Evolutionary conservation across 176 grass and related monocot genomes (phyloP).

Genomic region (Hsuehochloa calcarea): DNA sequence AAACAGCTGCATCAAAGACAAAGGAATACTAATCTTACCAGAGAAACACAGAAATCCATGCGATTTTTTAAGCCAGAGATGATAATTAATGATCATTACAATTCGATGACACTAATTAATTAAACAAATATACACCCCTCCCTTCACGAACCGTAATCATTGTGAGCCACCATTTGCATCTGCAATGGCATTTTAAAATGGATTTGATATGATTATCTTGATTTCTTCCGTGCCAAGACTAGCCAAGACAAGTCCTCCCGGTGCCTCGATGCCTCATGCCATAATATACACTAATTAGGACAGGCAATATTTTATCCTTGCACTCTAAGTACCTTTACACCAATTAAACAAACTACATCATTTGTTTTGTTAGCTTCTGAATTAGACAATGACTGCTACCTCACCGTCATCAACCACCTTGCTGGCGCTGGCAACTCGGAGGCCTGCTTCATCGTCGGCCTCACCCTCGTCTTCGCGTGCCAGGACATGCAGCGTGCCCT

Average conservation of each 20-base stretch:
- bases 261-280: slow-evolving; percentile 9
- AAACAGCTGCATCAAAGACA: too few species aligned
- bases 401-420: too few species aligned
- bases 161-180: slow-evolving; percentile 29
- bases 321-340: slow-evolving; percentile 18
- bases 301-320: slow-evolving; percentile 32
- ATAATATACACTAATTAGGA: slow-evolving; percentile 52
- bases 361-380: slow-evolving; percentile 53
- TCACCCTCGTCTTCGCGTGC: too few species aligned
- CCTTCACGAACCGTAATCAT: slow-evolving; percentile 35
- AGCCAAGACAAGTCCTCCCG: slow-evolving; percentile 16
- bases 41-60: not conserved
- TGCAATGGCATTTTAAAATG: slow-evolving; percentile 35
- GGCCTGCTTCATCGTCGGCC: too few species aligned
- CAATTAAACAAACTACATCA: slow-evolving; percentile 46
- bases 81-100: not conserved
- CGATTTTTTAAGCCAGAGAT: not conserved
- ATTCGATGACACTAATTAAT: not conserved
- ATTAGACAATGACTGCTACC: not conserved
- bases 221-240: slow-evolving; percentile 29
- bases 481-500: too few species aligned
- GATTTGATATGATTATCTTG: slow-evolving; percentile 36
- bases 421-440: too few species aligned
- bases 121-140: not conserved
- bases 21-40: too few species aligned